Conservation (phyloP, 2,329 filamentous ascomycete species). For the Fusarium armeniacum region DNA sequence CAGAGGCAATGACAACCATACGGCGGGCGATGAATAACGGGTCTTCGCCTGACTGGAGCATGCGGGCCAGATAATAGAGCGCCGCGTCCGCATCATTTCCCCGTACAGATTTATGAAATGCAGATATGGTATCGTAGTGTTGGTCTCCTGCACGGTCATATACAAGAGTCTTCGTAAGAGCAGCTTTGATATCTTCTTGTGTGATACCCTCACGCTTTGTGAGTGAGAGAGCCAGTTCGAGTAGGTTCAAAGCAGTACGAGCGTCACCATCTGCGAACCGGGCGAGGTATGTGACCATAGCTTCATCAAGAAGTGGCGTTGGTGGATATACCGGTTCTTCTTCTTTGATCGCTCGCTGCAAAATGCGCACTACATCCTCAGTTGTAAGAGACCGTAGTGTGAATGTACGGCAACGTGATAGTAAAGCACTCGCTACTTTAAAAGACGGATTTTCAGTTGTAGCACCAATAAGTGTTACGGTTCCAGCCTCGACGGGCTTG, state of each 20-base stretch:
- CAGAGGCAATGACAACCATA: conserved; percentile 93
- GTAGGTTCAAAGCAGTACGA: conserved; percentile 89
- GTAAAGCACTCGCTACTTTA: conserved; percentile 87
- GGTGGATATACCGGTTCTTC: conserved; percentile 64
- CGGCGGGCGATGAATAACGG: conserved; percentile 91
- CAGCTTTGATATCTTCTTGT: conserved; percentile 81
- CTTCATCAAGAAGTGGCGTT: conserved; percentile 77
- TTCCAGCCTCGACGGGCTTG: conserved; percentile 90
- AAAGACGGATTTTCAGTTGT: conserved; percentile 96
- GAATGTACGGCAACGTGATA: conserved; percentile 92
- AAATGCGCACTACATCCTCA: conserved; percentile 79
- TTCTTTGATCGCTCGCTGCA: conserved; percentile 78
- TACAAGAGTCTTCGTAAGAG: conserved; percentile 91
- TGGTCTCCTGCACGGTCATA: conserved; percentile 96
- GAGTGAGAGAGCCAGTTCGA: conserved; percentile 89
- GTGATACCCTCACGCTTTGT: conserved; percentile 72
- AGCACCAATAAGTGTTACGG: conserved; percentile 91
- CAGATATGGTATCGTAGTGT: conserved; percentile 97
- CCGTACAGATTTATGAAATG: conserved; percentile 95
- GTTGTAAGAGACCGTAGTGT: conserved; percentile 82
- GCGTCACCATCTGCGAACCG: conserved; percentile 93
- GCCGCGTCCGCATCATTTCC: conserved; percentile 89
- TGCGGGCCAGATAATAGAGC: conserved; percentile 93
- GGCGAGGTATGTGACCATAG: conserved; percentile 84
- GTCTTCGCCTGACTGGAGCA: conserved; percentile 96